Evolutionary conservation across 768 basidiomycete species (phyloP).

Genomic region (Tricholoma hemisulphureum): DNA sequence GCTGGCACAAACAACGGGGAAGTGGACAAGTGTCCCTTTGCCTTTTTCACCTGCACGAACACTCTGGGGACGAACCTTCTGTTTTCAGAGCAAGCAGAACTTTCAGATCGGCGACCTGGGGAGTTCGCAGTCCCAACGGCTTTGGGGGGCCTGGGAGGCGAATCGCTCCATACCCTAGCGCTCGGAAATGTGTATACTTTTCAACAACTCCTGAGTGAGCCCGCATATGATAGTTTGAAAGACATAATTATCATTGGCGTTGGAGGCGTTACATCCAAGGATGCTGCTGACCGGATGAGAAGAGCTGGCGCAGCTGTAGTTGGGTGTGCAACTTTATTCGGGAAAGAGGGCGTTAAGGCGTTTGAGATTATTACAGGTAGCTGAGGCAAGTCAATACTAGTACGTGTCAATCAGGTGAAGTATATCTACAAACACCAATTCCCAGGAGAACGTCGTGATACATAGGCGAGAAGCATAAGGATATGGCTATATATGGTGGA

Average conservation of each 20-base stretch:
- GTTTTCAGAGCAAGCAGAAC: conserved; percentile 51
- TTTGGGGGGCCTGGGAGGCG: conserved; percentile 76
- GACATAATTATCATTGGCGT: conserved; percentile 69
- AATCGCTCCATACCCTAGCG: conserved; percentile 69
- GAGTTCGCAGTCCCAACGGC: conserved; percentile 62
- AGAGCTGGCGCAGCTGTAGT: conserved; percentile 72
- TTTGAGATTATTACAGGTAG: conserved; percentile 42
- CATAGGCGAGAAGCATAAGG: conserved; percentile 9
- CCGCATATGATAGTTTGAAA: conserved; percentile 38
- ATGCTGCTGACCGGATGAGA: conserved; percentile 65
- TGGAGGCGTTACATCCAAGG: conserved; percentile 73
- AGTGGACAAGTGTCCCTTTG: conserved; percentile 41
- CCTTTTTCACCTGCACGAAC: conserved; percentile 80
- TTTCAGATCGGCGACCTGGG: conserved; percentile 6
- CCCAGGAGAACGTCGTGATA: not conserved
- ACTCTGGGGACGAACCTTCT: conserved; percentile 71
- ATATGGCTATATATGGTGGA: conserved; percentile 13
- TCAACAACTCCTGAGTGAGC: conserved; percentile 44
- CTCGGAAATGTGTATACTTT: conserved; percentile 77
- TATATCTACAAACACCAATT: not conserved
- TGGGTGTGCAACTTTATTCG: conserved; percentile 54
- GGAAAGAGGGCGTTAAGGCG: conserved; percentile 51
- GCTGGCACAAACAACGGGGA: conserved; percentile 8
- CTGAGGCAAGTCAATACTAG: not conserved
- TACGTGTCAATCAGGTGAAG: not conserved